Evolutionary conservation across 129 eudicot species (phyloP), one percentile per base, ranked within the genome.

Genomic region (Helichrysum umbraculigerum): DNA sequence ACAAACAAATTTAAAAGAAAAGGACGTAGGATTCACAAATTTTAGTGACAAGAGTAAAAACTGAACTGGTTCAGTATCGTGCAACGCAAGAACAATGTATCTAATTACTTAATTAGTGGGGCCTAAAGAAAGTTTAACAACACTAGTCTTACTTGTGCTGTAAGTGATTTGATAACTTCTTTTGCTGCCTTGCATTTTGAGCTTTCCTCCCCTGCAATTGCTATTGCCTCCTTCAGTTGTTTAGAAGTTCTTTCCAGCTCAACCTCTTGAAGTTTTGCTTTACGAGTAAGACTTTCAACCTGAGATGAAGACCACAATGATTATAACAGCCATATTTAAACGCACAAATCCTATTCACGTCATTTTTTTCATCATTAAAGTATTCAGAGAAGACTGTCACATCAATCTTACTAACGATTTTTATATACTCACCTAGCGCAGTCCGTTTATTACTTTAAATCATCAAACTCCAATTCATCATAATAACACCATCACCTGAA

Each of bases 121-220:
- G 42, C 35, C 19, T 67, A 39, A 35, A 73, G 76, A 19, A 21
- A 30, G 19, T 33, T 47, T 20, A 68, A 57, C 5, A 56, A 44
- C 12, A 39, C 70, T 79, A 60, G 50, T 42, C 86, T 76, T 88
- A 93, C 98, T 79, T 93, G 98, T 37, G 98, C 88, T 69, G 98
- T 93, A 37, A 93, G 96, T 12, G 96, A 93, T 68, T 93, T 93
- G 81, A 93, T 93, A 76, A 90, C 98, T 87, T 93, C 95, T 83
- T 90, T 93, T 22, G 98, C 98, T 9, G 95, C 98, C 84, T 90
- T 93, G 95, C 98, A 93, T 82, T 86, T 93, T 66, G 96, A 92
- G 79, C 85, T 85, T 87, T 93, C 98, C 65, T 93, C 98, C 77
- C 89, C 88, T 75, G 95, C 92, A 76, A 93, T 80, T 75, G 95